Conservation (phyloP, 2,329 filamentous ascomycete species). For the Fusarium praegraminearum region DNA sequence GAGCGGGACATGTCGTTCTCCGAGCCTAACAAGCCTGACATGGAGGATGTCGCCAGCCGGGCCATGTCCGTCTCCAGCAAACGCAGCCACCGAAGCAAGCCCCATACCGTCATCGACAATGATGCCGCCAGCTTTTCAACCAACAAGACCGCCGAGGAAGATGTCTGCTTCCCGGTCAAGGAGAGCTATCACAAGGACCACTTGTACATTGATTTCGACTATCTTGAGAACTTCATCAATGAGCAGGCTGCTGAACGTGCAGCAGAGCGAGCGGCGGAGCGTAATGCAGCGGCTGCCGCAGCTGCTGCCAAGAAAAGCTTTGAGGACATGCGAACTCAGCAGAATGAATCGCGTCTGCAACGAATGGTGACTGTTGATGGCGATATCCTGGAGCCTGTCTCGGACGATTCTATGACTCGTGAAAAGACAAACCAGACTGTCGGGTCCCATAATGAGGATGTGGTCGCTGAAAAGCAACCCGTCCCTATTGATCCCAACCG, state of each 20-base stretch:
- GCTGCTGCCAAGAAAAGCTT: conserved; percentile 50
- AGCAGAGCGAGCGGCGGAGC: conserved; percentile 60
- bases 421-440: conserved; percentile 61
- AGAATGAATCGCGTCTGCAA: conserved; percentile 44
- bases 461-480: conserved; percentile 54
- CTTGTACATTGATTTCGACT: conserved; percentile 90
- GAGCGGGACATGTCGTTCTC: conserved; percentile 76
- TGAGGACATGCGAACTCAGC: conserved; percentile 50
- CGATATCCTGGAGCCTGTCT: conserved; percentile 67
- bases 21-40: conserved; percentile 58
- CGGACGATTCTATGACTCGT: conserved; percentile 56
- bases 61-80: conserved; percentile 78
- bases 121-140: conserved; percentile 72
- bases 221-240: conserved; percentile 88
- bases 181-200: conserved; percentile 76
- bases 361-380: conserved; percentile 66
- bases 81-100: conserved; percentile 67
- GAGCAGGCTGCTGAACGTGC: conserved; percentile 62
- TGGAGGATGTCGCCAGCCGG: conserved; percentile 69
- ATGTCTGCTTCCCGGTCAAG: conserved; percentile 88
- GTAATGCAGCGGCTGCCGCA: conserved; percentile 57
- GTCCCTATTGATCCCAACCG: conserved; percentile 74
- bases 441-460: conserved; percentile 44
- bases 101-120: conserved; percentile 71
- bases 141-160: conserved; percentile 81